phyloP scores from a whole-genome alignment of 805 yeast genomes.

The Saturnispora mendoncae region DNA sequence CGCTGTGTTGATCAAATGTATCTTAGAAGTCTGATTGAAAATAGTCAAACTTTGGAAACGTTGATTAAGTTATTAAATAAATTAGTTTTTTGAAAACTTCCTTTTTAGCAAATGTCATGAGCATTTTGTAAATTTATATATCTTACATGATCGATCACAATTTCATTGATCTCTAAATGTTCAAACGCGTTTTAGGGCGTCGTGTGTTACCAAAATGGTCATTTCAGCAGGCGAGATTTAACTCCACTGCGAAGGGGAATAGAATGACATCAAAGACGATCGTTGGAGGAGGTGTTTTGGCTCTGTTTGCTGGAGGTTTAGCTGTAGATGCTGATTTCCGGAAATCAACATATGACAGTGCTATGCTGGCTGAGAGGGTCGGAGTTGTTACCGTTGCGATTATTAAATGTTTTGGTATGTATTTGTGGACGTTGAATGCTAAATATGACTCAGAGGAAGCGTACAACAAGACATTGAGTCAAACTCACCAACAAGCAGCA shows the following conservation, averaged over 20 bases:
- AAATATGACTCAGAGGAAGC: slow-evolving; percentile 36
- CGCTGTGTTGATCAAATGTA: slow-evolving; percentile 4
- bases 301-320: slow-evolving; percentile 17
- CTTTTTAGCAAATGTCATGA: not conserved
- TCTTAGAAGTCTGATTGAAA: slow-evolving; percentile 3
- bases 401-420: slow-evolving; percentile 59
- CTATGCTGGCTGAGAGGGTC: slow-evolving; percentile 39
- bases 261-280: not conserved
- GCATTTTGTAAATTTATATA: not conserved
- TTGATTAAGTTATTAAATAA: not conserved
- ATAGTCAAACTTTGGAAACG: no score
- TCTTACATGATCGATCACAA: no score
- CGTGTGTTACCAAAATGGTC: not conserved
- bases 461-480: slow-evolving; percentile 42
- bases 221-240: not conserved
- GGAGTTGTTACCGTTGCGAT: slow-evolving; percentile 64
- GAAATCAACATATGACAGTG: slow-evolving; percentile 28
- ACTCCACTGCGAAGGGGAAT: not conserved
- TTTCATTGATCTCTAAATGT: no score
- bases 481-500: slow-evolving; percentile 74
- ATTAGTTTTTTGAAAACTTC: no score
- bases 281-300: slow-evolving; percentile 12
- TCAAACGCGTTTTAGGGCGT: not conserved
- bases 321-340: slow-evolving; percentile 30
- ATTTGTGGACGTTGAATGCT: slow-evolving; percentile 44